phyloP scores from a whole-genome alignment of 1,139 yeast genomes.

The Lodderomyces jiufengensis region DNA sequence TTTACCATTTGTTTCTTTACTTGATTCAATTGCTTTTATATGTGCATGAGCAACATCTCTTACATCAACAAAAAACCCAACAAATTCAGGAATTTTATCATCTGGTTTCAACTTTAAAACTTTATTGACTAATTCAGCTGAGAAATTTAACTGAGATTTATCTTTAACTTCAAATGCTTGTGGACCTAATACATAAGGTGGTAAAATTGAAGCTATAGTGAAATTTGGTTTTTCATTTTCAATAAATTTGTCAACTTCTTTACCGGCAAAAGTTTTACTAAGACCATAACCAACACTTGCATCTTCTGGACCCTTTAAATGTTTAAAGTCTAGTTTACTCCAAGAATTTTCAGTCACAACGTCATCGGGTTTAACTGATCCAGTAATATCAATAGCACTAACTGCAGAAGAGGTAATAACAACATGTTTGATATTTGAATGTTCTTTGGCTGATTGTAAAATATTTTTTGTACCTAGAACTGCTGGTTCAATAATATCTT shows the following conservation, averaged over 20 bases:
- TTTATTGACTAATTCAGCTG: conserved; percentile 29
- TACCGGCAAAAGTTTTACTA: conserved; percentile 51
- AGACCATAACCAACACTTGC: conserved; percentile 39
- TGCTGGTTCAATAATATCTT: conserved; percentile 32
- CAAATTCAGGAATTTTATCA: conserved; percentile 13
- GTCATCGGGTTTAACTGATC: conserved; percentile 15
- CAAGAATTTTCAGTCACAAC: conserved; percentile 25
- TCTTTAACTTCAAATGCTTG: conserved; percentile 34
- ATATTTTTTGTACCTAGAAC: conserved; percentile 30
- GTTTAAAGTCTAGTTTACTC: conserved; percentile 28
- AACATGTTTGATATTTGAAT: conserved; percentile 24
- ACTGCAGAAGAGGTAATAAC: conserved; percentile 29
- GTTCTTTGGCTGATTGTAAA: conserved; percentile 19
- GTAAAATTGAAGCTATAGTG: conserved; percentile 38
- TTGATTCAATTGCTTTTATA: conserved; percentile 34
- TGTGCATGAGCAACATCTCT: conserved; percentile 55
- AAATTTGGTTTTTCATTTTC: conserved; percentile 35
- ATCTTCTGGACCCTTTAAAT: conserved; percentile 19
- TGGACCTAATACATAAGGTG: conserved; percentile 47
- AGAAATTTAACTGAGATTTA: conserved; percentile 20
- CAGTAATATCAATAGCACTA: conserved; percentile 14
- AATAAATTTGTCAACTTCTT: conserved; percentile 33
- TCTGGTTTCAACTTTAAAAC: conserved; percentile 18
- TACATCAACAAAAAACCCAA: conserved; percentile 40
- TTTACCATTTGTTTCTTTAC: conserved; percentile 17